These are phyloP conservation scores for Myriosclerotinia scirpicola DNA, from an alignment of 2,329 filamentous ascomycete species.

Conservation along the genomic window DNA sequence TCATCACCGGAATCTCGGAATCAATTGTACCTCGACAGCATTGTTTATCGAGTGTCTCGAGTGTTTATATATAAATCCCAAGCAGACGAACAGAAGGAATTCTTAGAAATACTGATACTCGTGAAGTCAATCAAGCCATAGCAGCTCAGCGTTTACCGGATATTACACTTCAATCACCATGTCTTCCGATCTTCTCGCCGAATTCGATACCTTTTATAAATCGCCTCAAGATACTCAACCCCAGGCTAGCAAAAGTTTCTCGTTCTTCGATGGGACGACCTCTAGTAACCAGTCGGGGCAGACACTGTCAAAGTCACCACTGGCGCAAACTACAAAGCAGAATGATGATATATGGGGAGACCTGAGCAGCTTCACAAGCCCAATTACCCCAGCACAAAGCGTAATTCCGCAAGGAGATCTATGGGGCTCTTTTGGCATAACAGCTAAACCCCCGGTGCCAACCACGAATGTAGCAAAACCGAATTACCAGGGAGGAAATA, in stretches of 20 bases:
- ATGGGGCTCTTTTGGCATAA: conserved; percentile 37
- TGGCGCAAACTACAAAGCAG: conserved; percentile 14
- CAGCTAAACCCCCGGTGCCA: conserved; percentile 23
- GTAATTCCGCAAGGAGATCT: conserved; percentile 33
- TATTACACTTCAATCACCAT: conserved; percentile 43
- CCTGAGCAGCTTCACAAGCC: conserved; percentile 30
- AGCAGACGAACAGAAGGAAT: background rate
- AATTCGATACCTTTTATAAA: conserved; percentile 54
- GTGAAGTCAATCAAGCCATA: conserved; percentile 5
- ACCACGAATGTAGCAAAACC: conserved; percentile 20
- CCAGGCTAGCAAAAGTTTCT: conserved; percentile 33
- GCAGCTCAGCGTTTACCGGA: background rate
- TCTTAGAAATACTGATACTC: conserved; percentile 5
- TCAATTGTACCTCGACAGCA: background rate
- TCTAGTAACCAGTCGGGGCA: conserved; percentile 28
- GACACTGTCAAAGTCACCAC: conserved; percentile 17
- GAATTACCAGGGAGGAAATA: conserved; percentile 27
- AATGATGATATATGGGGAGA: conserved; percentile 35
- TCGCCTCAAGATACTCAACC: conserved; percentile 39
- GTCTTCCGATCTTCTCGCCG: conserved; percentile 66
- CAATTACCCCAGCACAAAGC: conserved; percentile 18
- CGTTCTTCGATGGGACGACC: conserved; percentile 27
- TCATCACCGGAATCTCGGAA: background rate
- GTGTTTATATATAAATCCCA: too few species aligned
- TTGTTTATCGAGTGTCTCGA: background rate